Evolutionary conservation across 495 filamentous ascomycete genomes (phyloP).

Genomic region (Echria macrotheca): DNA sequence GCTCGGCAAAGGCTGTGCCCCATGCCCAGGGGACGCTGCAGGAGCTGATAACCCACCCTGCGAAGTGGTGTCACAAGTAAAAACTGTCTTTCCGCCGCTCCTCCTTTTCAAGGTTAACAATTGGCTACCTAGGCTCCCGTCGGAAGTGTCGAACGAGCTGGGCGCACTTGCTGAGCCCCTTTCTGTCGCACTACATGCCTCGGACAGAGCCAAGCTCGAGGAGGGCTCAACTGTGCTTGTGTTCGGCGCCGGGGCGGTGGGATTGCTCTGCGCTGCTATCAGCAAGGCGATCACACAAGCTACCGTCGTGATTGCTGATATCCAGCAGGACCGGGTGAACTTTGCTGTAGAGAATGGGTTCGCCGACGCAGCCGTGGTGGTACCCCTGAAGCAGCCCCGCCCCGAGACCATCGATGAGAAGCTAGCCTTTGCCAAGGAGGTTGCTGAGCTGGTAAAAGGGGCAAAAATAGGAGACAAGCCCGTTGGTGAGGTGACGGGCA

Average conservation of each 20-base stretch:
- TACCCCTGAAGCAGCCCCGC: slow-evolving; percentile 45
- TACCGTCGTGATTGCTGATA: slow-evolving; percentile 69
- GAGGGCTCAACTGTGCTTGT: slow-evolving; percentile 56
- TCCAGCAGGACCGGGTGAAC: slow-evolving; percentile 62
- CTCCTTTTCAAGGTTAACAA: background rate
- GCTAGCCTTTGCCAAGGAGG: slow-evolving; percentile 55
- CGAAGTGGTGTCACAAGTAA: slow-evolving; percentile 57
- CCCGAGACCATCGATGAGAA: slow-evolving; percentile 53
- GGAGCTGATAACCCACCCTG: slow-evolving; percentile 71
- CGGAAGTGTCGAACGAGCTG: slow-evolving; percentile 54
- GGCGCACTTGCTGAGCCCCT: slow-evolving; percentile 78
- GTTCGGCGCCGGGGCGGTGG: slow-evolving; percentile 78
- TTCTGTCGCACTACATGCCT: slow-evolving; percentile 72
- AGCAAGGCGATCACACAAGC: slow-evolving; percentile 38
- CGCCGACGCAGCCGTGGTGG: slow-evolving; percentile 56
- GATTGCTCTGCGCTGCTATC: slow-evolving; percentile 66
- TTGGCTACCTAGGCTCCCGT: slow-evolving; percentile 47
- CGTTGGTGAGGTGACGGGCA: slow-evolving; percentile 61
- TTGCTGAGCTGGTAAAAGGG: slow-evolving; percentile 48
- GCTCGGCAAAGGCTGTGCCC: slow-evolving; percentile 70
- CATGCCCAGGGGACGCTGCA: slow-evolving; percentile 82
- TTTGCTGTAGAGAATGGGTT: slow-evolving; percentile 69
- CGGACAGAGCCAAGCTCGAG: slow-evolving; percentile 53
- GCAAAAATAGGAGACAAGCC: slow-evolving; percentile 27
- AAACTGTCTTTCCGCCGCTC: background rate